A percentile compares a stretch with the other conserved stretches of the same genome.
These are phyloP conservation scores for Lyophyllum semitale DNA, from an alignment of 768 basidiomycete species.

Conservation along the genomic window DNA sequence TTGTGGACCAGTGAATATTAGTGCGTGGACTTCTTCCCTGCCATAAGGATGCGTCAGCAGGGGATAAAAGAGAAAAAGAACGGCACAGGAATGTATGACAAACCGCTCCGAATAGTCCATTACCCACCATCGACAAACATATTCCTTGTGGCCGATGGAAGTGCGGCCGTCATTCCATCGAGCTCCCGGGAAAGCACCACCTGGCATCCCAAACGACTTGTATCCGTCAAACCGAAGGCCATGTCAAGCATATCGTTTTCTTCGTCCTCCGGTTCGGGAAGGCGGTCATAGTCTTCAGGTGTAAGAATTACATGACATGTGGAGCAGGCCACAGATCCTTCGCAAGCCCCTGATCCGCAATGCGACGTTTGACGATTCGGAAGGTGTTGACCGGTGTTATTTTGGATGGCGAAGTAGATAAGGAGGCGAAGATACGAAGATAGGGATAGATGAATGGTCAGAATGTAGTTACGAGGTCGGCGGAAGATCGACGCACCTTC, in stretches of 20 bases:
- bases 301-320: slow-evolving; percentile 94
- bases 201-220: slow-evolving; percentile 81
- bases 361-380: background rate
- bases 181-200: slow-evolving; percentile 77
- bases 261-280: slow-evolving; percentile 95
- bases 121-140: slow-evolving; percentile 93
- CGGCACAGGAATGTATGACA: background rate
- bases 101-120: background rate
- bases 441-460: background rate
- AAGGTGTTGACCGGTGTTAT: background rate
- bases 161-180: slow-evolving; percentile 80
- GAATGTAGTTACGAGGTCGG: background rate
- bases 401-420: background rate
- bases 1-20: background rate
- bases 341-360: slow-evolving; percentile 78
- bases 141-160: slow-evolving; percentile 92
- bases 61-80: background rate
- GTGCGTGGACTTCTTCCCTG: slow-evolving; percentile 9
- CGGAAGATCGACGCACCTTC: slow-evolving; percentile 64
- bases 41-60: background rate
- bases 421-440: background rate
- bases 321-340: slow-evolving; percentile 95
- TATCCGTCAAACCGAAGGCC: slow-evolving; percentile 96
- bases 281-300: slow-evolving; percentile 77
- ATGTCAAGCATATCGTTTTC: slow-evolving; percentile 99